Evolutionary conservation across 2,329 filamentous ascomycete genomes (phyloP).

Genomic region (Immersiporthe knoxdaviesiana): DNA sequence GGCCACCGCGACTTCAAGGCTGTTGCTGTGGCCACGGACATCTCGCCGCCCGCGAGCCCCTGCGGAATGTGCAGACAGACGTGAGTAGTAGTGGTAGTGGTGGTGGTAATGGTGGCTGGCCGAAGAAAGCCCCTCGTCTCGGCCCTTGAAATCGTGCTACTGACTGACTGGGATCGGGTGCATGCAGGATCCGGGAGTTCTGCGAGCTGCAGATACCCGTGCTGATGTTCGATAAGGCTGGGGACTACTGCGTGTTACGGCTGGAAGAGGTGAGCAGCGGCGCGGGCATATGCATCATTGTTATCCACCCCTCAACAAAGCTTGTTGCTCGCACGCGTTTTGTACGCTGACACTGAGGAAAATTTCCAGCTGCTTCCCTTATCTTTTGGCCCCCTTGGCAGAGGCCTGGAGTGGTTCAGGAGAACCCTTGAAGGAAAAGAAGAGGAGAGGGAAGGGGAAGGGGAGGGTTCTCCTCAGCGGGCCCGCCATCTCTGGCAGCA

Average conservation of each 20-base stretch:
- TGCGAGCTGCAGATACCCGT: slow-evolving; percentile 71
- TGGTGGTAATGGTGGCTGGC: too few relatives aligned
- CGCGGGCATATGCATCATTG: not conserved
- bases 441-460: not conserved
- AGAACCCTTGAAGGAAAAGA: slow-evolving; percentile 3
- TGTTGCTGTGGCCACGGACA: slow-evolving; percentile 83
- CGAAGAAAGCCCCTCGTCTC: too few relatives aligned
- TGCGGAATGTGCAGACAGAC: slow-evolving; percentile 98
- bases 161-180: not conserved
- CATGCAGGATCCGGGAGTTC: slow-evolving; percentile 73
- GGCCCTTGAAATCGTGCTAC: not conserved
- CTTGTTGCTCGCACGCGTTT: not conserved
- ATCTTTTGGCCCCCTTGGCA: slow-evolving; percentile 33
- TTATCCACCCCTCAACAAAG: slow-evolving; percentile 16
- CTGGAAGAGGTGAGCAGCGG: slow-evolving; percentile 62
- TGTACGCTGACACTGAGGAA: slow-evolving; percentile 16
- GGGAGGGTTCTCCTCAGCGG: not conserved
- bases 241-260: slow-evolving; percentile 69
- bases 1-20: slow-evolving; percentile 69
- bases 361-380: slow-evolving; percentile 65
- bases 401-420: slow-evolving; percentile 27
- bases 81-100: slow-evolving; percentile 51
- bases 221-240: slow-evolving; percentile 89
- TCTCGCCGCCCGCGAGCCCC: slow-evolving; percentile 69
- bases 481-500: not conserved